Evolutionary conservation across 1,284 basidiomycete species (phyloP).

Genomic region (Dichomitus squalens): DNA sequence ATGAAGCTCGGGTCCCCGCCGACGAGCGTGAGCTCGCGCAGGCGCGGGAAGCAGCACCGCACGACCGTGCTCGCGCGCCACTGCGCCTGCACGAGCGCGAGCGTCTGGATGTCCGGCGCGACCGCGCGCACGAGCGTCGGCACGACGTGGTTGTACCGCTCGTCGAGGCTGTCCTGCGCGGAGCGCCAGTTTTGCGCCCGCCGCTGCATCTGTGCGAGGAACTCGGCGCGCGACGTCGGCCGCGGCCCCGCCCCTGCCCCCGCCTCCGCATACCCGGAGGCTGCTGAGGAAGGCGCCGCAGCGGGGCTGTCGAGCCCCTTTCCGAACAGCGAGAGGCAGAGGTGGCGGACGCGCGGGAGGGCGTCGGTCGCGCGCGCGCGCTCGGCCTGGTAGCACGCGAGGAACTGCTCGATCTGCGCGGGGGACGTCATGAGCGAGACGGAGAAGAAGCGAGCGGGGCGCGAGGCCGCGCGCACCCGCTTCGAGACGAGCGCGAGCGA

Average conservation of each 20-base stretch:
- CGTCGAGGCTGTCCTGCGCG: background rate
- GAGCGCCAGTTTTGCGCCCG: background rate
- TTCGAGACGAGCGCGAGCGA: conserved; percentile 20
- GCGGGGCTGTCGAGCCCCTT: background rate
- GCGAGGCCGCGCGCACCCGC: conserved; percentile 16
- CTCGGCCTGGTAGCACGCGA: background rate
- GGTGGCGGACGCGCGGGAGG: conserved; percentile 6
- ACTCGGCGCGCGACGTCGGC: background rate
- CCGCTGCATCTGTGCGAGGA: background rate
- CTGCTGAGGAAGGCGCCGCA: background rate
- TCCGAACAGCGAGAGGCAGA: conserved; percentile 8
- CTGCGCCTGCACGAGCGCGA: conserved; percentile 2
- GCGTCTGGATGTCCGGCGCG: conserved; percentile 6
- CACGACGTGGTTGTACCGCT: background rate
- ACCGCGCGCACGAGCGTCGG: background rate
- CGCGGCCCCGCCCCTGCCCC: background rate
- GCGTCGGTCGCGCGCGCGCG: background rate
- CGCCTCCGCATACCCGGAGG: background rate
- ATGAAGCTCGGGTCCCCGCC: background rate
- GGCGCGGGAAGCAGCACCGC: conserved; percentile 1
- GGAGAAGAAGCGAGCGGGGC: conserved; percentile 17
- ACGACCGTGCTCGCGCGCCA: background rate
- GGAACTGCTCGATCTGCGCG: background rate
- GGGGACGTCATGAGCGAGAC: background rate
- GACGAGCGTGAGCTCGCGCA: conserved; percentile 12